phyloP scores from a whole-genome alignment of 768 basidiomycete genomes.

The Amylocystis lapponica region DNA sequence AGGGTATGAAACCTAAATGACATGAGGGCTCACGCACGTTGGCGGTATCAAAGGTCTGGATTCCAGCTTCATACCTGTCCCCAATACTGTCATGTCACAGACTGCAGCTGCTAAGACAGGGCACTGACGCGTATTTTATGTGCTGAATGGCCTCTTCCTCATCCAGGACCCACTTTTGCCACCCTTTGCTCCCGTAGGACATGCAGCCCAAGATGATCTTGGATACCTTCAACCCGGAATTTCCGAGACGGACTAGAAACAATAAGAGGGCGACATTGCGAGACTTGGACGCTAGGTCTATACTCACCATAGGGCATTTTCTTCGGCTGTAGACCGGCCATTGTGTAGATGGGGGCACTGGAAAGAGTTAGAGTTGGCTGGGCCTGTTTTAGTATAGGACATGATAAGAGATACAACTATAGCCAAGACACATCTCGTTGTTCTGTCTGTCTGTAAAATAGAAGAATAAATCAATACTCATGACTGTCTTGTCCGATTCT shows the following conservation, averaged over 20 bases:
- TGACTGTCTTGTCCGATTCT: too few species aligned
- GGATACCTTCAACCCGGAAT: slow-evolving; percentile 33
- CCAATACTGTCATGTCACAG: neutral
- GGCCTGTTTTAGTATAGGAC: too few species aligned
- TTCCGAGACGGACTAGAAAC: slow-evolving; percentile 32
- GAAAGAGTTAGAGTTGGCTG: too few species aligned
- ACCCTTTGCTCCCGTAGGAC: slow-evolving; percentile 15
- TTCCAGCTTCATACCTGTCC: slow-evolving; percentile 31
- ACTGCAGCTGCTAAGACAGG: neutral
- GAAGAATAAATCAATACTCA: too few species aligned
- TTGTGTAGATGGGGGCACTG: too few species aligned
- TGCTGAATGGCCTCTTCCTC: slow-evolving; percentile 1
- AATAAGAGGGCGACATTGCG: neutral
- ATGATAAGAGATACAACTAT: too few species aligned
- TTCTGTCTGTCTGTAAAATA: too few species aligned
- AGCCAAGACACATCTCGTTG: too few species aligned
- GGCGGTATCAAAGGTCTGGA: slow-evolving; percentile 31
- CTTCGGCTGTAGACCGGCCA: too few species aligned
- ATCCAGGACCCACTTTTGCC: slow-evolving; percentile 28
- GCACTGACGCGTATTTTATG: slow-evolving; percentile 1
- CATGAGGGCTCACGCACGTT: slow-evolving; percentile 1
- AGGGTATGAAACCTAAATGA: too few species aligned
- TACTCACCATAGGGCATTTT: slow-evolving; percentile 1
- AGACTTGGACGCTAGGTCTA: neutral
- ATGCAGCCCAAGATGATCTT: slow-evolving; percentile 26